Percentiles rank a stretch among this genome's conserved stretches.
These are phyloP conservation scores for Alternaria rosae DNA, from an alignment of 2,329 filamentous ascomycete species.

Conservation along the genomic window DNA sequence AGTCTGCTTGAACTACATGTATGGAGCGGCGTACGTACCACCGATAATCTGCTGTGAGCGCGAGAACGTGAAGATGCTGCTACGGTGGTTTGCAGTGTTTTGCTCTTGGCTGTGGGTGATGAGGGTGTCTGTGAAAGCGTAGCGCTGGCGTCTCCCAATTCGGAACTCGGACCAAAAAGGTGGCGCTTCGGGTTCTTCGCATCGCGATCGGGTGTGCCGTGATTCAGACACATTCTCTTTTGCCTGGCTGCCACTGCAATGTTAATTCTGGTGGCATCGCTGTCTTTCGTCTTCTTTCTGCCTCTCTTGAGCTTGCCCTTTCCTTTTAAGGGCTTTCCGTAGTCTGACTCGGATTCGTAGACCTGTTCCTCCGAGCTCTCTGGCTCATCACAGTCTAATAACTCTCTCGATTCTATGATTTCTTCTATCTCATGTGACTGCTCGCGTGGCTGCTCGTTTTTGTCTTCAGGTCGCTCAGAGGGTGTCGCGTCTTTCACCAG, in stretches of 20 bases:
- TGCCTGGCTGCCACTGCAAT: not conserved
- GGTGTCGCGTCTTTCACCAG: not conserved
- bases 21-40: not conserved
- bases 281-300: not conserved
- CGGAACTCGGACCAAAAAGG: not conserved
- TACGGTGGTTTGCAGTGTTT: not conserved
- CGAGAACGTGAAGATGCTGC: not conserved
- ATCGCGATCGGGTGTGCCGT: not conserved
- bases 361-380: not conserved
- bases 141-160: not conserved
- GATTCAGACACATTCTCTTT: not conserved
- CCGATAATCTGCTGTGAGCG: not conserved
- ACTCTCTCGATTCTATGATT: not conserved
- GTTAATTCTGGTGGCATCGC: not conserved
- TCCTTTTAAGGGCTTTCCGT: not conserved
- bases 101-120: not conserved
- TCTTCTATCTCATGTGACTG: not conserved
- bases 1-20: not conserved
- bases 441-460: not conserved
- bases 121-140: not conserved
- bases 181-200: conserved; percentile 2
- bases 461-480: not conserved
- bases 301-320: not conserved
- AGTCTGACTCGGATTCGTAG: not conserved
- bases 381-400: not conserved